Percentiles rank a stretch among this genome's conserved stretches.
Conservation (phyloP, 345 rosid species). For the Limnanthes douglasii region DNA sequence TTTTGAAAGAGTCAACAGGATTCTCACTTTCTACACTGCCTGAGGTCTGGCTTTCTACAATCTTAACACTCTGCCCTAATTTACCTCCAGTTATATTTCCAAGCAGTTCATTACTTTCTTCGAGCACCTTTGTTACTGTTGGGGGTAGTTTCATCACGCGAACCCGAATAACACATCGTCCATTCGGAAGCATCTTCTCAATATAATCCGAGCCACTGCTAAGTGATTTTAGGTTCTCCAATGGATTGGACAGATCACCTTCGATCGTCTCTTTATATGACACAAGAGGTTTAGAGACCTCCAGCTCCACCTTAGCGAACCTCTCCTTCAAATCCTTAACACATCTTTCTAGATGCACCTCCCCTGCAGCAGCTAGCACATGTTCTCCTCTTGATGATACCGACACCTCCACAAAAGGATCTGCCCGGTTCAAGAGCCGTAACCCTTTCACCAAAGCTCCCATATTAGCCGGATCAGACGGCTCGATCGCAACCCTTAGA, state of each 20-base stretch:
- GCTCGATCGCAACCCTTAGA: conserved; percentile 85
- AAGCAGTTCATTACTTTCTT: conserved; percentile 62
- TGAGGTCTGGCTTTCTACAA: conserved; percentile 26
- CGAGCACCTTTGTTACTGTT: conserved; percentile 59
- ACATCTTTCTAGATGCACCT: conserved; percentile 92
- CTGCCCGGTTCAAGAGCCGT: conserved; percentile 77
- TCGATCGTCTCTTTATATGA: conserved; percentile 83
- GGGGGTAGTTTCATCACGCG: conserved; percentile 75
- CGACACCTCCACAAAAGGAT: conserved; percentile 83
- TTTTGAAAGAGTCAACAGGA: conserved; percentile 41
- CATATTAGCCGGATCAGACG: conserved; percentile 83
- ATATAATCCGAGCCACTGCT: conserved; percentile 37
- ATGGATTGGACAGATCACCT: conserved; percentile 39
- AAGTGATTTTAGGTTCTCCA: conserved; percentile 47
- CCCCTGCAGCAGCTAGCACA: conserved; percentile 92
- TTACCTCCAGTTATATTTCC: conserved; percentile 56
- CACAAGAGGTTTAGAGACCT: conserved; percentile 86
- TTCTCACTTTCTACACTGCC: conserved; percentile 22
- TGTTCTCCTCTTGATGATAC: conserved; percentile 92
- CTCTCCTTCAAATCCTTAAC: conserved; percentile 81
- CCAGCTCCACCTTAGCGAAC: conserved; percentile 74
- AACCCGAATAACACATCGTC: conserved; percentile 59
- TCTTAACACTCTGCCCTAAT: conserved; percentile 28
- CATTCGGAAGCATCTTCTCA: conserved; percentile 68
- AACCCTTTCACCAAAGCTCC: conserved; percentile 68